Evolutionary conservation across 768 basidiomycete species (phyloP), one percentile per base, ranked within the genome.

Genomic region (Pilatotrama ljubarskyi): DNA sequence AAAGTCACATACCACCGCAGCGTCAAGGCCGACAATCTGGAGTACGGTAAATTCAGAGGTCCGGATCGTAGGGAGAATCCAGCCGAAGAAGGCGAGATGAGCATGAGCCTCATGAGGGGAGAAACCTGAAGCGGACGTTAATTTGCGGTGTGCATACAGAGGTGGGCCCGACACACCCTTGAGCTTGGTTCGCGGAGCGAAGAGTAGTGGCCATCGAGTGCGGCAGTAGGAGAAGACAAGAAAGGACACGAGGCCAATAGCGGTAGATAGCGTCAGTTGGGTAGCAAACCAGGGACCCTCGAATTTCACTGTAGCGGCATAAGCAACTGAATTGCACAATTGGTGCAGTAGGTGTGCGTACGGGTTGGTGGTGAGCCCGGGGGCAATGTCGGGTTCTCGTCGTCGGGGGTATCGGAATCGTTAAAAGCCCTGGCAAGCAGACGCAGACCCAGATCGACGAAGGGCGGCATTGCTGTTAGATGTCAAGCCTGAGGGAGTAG

Each of bases 281-380:
- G 95, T 97, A 20, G 86, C 85, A 74, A 99, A 90, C 97, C 97
- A 98, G 35, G 95, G 94, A 0, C 96, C 95, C 69, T 91, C 87
- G 71, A 91, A 94, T 69, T 82, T 90, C 64, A 80, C 90, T 92
- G 67, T 49, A 58, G 43, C 20, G 2, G 44, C 14, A 51, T 22
- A 14, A 11, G 65, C 44, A 25, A 32, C n/a, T 42, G n/a, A 54
- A 40, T 2, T 47, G 38, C 13, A 32, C 47, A 46, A n/a, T 20
- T n/a, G 38, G 29, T 61, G 40, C 3, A 56, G 56, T 24, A 40
- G 52, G 18, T 15, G 20, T 5, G 78, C 84, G 67, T 69, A 86
- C 86, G 68, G n/a, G 79, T 86, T 6, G 86, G 86, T 26, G 86
- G 86, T 25, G 84, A 74, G 26, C 86, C 86, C 0, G 86, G 86